Base-by-base conservation (phyloP, 306 rosid genomes). In the Cucurbita ficifolia region DNA sequence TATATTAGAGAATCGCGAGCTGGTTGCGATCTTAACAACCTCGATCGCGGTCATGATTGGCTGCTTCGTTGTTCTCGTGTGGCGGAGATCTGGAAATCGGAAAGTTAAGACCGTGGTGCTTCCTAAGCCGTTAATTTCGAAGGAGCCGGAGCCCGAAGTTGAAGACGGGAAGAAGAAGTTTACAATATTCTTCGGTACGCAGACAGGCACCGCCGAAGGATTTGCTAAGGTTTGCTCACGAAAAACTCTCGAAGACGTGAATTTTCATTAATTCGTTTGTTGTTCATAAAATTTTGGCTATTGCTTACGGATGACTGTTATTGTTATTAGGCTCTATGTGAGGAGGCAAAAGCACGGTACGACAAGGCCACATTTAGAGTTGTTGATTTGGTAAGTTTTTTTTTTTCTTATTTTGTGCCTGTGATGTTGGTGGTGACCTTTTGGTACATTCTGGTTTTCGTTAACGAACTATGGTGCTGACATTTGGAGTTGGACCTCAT, bases 121-220 rank as follows among this genome's bases (percentile, higher is more conserved):
- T 16, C 96, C 87, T 0, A 89, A 76, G 82, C 96, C 84, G 52
- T 0, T 85, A 46, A 19, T 82, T 48, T 75, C 82, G 12, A 80
- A 75, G 65, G 76, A 58, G 24, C 78, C 81, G 0, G 95, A 89
- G 60, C 53, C 69, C 29, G 99, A 89, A 50, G 75, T 72, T 3
- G 99, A 91, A 12, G 96, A 89, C 42, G 99, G 99, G 11, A 84
- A 75, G 52, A 91, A 84, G 77, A 91, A 91, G 83, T 93, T 91
- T 67, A 87, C 93, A 19, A 73, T 95, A 86, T 91, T 95, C 87
- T 95, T 88, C 54, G 99, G 99, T 19, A 95, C 99, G 12, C 99
- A 95, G 76, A 95, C 99, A 67, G 99, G 99, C 2, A 91, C 97
- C 4, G 99, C 99, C 7, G 99, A 95, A 87, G 99, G 99, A 13